Evolutionary conservation across 208 protist genomes (phyloP), one percentile per base, ranked within the genome.

Genomic region (Acanthamoeba pearcei): DNA sequence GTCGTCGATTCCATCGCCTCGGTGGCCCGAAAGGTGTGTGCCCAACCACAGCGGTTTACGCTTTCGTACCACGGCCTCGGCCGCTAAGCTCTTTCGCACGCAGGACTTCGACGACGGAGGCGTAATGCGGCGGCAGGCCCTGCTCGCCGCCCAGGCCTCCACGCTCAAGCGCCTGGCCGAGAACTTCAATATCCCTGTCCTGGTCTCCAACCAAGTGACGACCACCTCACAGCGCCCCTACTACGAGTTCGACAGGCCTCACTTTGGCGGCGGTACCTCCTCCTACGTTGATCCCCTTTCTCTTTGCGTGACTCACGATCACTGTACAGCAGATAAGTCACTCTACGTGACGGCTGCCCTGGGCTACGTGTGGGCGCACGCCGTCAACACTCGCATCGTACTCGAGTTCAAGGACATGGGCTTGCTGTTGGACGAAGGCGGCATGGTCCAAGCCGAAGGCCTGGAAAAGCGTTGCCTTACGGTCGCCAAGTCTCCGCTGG

Each of bases 321-420:
- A 51, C 4, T 1, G 27, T 19, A 72, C 10, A n/a, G 62, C 24
- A 85, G 70, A 94, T 12, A 51, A 83, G 72, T 72, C 86, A 19
- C 62, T 92, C 60, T 92, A 86, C 27, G 91, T 94, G 49, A 94
- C 91, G 12, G 91, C 91, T 29, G 91, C 91, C 0, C 46, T 94
- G 72, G 91, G 91, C 8, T 85, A 55, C 51, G 27, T 94, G 29
- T 94, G 91, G 91, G 91, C 91, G 12, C 91, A 94, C 72, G 91
- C 91, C 6, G 70, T 94, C 22, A 94, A 94, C 70, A 94, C 64
- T 12, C 32, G 91, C 10, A 42, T 94, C 19, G 91, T 94, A n/a
- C 49, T 94, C 27, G 91, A 94, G 49, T 94, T 92, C 62, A 92
- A 92, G 62, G 86, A 92, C 27, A 70, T 92, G 64, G 46, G 66